Percentiles rank a stretch among this genome's conserved stretches.
Evolutionary conservation across 805 yeast genomes (phyloP).

Genomic region (Kazachstania viticola): DNA sequence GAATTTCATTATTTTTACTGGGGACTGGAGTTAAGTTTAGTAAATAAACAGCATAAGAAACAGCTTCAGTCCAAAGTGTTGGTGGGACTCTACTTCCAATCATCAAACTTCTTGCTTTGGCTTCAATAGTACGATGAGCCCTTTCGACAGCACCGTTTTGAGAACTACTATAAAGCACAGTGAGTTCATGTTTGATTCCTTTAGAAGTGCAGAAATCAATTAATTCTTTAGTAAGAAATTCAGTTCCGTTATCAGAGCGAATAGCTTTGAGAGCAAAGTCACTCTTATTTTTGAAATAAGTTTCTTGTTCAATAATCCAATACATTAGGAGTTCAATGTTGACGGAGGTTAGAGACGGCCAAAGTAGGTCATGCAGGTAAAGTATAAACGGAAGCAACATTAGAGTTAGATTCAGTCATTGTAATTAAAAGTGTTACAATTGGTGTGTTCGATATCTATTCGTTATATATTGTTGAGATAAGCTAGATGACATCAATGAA

Average conservation of each 20-base stretch:
- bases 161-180: slow-evolving; percentile 6
- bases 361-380: too few species aligned
- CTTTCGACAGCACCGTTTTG: slow-evolving; percentile 12
- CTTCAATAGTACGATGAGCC: slow-evolving; percentile 8
- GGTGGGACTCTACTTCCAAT: slow-evolving; percentile 6
- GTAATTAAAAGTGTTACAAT: too few species aligned
- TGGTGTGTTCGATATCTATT: too few species aligned
- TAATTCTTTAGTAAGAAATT: slow-evolving; percentile 2
- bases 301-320: slow-evolving; percentile 4
- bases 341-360: too few species aligned
- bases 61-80: slow-evolving; percentile 10
- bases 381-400: too few species aligned
- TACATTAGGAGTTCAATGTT: too few species aligned
- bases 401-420: too few species aligned
- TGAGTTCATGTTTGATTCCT: slow-evolving; percentile 7
- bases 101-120: slow-evolving; percentile 3
- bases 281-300: slow-evolving; percentile 2
- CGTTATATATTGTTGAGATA: too few species aligned
- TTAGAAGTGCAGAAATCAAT: neutral
- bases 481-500: too few species aligned
- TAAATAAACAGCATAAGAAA: slow-evolving; percentile 5
- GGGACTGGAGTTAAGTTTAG: slow-evolving; percentile 4
- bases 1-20: slow-evolving; percentile 1
- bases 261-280: slow-evolving; percentile 4
- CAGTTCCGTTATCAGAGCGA: slow-evolving; percentile 6